Percentiles rank a stretch among this genome's conserved stretches.
Conservation (phyloP, 208 protist genomes). For the Trypanosoma brucei region DNA sequence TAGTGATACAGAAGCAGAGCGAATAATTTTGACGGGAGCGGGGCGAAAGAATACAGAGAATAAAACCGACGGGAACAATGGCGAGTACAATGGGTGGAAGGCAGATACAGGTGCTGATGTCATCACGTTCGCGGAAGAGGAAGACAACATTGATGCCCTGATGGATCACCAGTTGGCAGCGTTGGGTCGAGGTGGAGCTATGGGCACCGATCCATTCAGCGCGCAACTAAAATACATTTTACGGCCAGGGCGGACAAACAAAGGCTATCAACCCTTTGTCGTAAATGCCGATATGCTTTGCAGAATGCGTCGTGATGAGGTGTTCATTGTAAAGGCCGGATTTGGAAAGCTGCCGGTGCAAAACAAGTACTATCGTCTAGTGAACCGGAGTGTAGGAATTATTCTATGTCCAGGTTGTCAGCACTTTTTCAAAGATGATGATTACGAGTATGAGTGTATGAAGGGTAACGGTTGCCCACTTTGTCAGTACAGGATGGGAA, state of each 20-base stretch:
- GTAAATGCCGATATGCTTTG: slow-evolving; percentile 74
- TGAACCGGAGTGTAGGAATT: slow-evolving; percentile 75
- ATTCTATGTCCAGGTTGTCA: slow-evolving; percentile 87
- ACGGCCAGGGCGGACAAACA: slow-evolving; percentile 57
- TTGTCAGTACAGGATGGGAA: slow-evolving; percentile 74
- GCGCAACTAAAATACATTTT: slow-evolving; percentile 80
- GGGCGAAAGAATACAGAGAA: slow-evolving; percentile 30
- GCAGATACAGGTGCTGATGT: slow-evolving; percentile 69
- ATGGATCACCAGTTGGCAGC: slow-evolving; percentile 80
- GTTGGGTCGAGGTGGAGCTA: slow-evolving; percentile 61
- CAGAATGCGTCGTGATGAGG: slow-evolving; percentile 78
- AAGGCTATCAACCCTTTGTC: slow-evolving; percentile 81
- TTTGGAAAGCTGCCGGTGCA: slow-evolving; percentile 62
- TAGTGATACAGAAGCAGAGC: slow-evolving; percentile 83
- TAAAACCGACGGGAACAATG: slow-evolving; percentile 19
- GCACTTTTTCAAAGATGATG: slow-evolving; percentile 90
- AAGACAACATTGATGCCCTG: slow-evolving; percentile 85
- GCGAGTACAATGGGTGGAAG: slow-evolving; percentile 51
- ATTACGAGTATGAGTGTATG: slow-evolving; percentile 90
- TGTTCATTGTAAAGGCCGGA: slow-evolving; percentile 78
- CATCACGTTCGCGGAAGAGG: slow-evolving; percentile 71
- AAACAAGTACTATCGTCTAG: slow-evolving; percentile 88
- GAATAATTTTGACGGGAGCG: slow-evolving; percentile 64
- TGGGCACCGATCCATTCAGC: slow-evolving; percentile 84
- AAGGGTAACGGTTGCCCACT: slow-evolving; percentile 86